Base-by-base conservation (phyloP, 805 yeast species). In the Lipomyces oligophaga region DNA sequence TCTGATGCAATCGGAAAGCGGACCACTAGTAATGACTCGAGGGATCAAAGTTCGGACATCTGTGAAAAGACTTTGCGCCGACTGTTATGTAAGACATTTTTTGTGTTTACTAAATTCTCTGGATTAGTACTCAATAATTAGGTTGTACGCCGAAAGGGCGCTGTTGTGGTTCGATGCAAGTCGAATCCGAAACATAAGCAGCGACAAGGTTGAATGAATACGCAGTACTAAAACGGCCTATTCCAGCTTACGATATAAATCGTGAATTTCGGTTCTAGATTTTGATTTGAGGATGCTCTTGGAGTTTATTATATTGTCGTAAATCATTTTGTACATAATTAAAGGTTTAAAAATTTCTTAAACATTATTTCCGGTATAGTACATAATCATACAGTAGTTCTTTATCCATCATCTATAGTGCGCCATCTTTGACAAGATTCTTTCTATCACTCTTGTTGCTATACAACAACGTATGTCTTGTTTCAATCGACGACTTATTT, bases 121-220 rank as follows among this genome's bases (percentile, higher is more conserved):
- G 36, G 16, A 4, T 18, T 24, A 13, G 18, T 10, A 20, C 32
- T 11, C 15, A 16, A 10, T 15, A 26, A 36, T 10, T 67, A 78
- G 70, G 78, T 86, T 68, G 96, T 93, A 8, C 83, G 94, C 68
- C 83, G 97, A 68, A 93, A 89, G 69, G 98, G 98, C 34, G 76
- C 93, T 61, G 90, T 89, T 10, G 87, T 86, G 57, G 95, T 93
- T 32, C 82, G 85, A 64, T 90, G 98, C 74, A 93, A 89, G 66
- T 74, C 93, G 38, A 86, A 89, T 65, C 87, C 88, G 54, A 87
- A 86, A 65, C 97, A 89, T 68, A 89, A 89, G 69, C 97, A 89
- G 68, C 28, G 95, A 67, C 96, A 86, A 57, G 70, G 71, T 30
- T 68, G 49, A 44, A n/a, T n/a, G 8, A 33, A n/a, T n/a, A n/a